A percentile compares a stretch with the other conserved stretches of the same genome.
These are phyloP conservation scores for Ascochyta rabiei DNA, from an alignment of 2,329 filamentous ascomycete species.

Conservation along the genomic window DNA sequence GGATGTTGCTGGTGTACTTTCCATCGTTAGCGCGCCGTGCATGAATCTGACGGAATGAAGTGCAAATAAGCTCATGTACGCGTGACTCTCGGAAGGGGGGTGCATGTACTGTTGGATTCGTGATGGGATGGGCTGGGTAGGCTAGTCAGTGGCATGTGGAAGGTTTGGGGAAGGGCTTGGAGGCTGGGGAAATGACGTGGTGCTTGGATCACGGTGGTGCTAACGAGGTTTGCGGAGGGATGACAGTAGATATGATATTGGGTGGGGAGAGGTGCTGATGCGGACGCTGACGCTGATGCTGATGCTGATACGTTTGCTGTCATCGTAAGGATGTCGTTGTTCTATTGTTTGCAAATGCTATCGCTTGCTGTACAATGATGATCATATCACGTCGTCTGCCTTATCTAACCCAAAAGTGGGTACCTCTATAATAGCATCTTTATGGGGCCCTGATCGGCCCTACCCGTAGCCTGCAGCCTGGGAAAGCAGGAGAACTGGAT, in stretches of 20 bases:
- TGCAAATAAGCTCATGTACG: slow-evolving; percentile 7
- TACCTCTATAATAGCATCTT: background rate
- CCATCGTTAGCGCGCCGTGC: background rate
- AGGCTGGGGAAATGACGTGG: background rate
- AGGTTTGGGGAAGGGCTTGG: background rate
- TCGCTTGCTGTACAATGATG: slow-evolving; percentile 6
- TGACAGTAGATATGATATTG: too few species aligned
- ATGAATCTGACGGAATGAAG: slow-evolving; percentile 7
- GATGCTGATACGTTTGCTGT: background rate
- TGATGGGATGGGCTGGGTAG: background rate
- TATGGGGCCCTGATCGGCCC: background rate
- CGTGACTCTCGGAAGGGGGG: background rate
- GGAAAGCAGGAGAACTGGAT: background rate
- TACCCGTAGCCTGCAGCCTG: background rate
- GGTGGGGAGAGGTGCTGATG: background rate
- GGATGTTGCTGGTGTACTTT: background rate
- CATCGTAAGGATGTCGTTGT: background rate
- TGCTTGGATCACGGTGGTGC: background rate
- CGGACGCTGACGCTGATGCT: background rate
- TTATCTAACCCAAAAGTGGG: background rate
- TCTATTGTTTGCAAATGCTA: background rate
- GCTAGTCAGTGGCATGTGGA: background rate
- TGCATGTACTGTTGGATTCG: too few species aligned
- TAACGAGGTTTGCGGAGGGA: too few species aligned
- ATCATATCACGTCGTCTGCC: background rate